Evolutionary conservation across 75 land plant species (phyloP), one percentile per base, ranked within the genome.

Genomic region (Cryptomeria japonica): DNA sequence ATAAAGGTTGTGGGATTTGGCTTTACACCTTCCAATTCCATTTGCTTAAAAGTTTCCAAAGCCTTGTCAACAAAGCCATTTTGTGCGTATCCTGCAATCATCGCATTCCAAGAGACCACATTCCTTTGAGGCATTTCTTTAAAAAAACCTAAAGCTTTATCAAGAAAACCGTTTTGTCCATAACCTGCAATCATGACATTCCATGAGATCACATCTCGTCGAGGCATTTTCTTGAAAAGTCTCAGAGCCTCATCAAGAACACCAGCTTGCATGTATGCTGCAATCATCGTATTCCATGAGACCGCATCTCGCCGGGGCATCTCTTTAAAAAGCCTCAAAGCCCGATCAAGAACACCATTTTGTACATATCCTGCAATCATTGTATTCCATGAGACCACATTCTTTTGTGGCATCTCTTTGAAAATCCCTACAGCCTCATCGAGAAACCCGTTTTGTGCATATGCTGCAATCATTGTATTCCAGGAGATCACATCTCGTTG

Each of bases 181-280:
- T 90, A 86, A 31, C 94, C 96, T n/a, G 96, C 90, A 88, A 95
- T 92, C 87, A 95, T 89, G 53, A 90, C 89, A 88, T 91, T 95
- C 96, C 96, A 95, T 12, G 93, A 92, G 3, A 93, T 88, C 64
- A 87, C 92, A 89, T 92, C 93, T 16, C 90, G 91, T 34, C 87
- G 86, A 18, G 87, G 90, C 91, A 95, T 89, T 55, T 89, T 85
- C 39, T 51, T 25, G 78, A 95, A 95, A 41, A 93, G 80, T 47
- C 64, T 32, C 16, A 84, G 22, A 19, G 94, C 96, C 37, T 93
- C 94, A 73, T 89, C 90, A 12, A 95, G 37, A 75, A 2, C 13
- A 1, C 77, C 77, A 75, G 11, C 34, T 34, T 34, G 77, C 13
- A 34, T 34, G 34, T 32, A 34, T 13, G 36, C 77, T 12, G 77